These are phyloP conservation scores for Botrytis squamosa DNA, from an alignment of 2,329 filamentous ascomycete species.

Conservation along the genomic window DNA sequence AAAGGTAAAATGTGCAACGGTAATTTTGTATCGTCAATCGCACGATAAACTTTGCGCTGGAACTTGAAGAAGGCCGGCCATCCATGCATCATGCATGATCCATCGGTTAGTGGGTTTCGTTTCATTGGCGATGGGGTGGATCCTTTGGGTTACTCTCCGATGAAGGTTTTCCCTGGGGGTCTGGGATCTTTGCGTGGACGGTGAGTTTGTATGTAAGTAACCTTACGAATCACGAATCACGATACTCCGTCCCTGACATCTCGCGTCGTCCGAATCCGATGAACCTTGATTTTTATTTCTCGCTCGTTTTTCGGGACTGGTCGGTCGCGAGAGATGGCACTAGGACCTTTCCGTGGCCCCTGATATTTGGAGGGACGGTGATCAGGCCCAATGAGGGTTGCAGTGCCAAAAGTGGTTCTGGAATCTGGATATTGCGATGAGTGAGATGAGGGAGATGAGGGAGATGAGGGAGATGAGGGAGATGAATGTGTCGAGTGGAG, in stretches of 20 bases:
- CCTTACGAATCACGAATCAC: too few species aligned
- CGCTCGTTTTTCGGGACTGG: neutral
- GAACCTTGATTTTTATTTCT: neutral
- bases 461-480: neutral
- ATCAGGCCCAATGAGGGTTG: neutral
- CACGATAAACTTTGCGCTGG: neutral
- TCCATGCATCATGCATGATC: neutral
- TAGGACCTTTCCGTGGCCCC: neutral
- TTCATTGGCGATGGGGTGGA: neutral
- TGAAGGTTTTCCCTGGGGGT: neutral
- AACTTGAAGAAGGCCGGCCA: neutral
- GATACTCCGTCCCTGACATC: neutral
- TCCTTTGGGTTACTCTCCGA: neutral
- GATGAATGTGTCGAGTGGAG: neutral
- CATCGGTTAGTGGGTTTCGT: neutral
- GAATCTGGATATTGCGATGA: neutral
- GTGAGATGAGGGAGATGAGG: neutral
- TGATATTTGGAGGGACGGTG: neutral
- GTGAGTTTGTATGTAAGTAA: too few species aligned
- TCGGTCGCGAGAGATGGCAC: neutral
- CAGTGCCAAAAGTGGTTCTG: neutral
- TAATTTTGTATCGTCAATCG: neutral
- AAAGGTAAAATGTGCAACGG: neutral
- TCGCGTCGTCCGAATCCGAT: neutral
- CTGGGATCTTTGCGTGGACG: neutral